phyloP scores from a whole-genome alignment of 768 basidiomycete species.

The Trametopsis cervina region DNA sequence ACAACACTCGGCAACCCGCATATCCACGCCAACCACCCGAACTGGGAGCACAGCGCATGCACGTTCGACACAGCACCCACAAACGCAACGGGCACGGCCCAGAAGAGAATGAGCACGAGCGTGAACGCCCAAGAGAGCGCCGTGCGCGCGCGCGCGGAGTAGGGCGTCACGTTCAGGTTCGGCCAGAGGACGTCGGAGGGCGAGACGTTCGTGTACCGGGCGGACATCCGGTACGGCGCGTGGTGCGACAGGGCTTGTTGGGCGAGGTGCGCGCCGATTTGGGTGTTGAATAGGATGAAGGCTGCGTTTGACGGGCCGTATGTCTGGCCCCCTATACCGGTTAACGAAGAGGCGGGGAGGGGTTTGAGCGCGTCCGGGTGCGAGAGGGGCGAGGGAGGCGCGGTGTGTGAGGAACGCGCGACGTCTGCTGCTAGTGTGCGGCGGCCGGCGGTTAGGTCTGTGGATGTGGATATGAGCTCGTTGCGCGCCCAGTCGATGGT shows the following conservation, averaged over 20 bases:
- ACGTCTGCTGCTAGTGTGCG: conserved; percentile 23
- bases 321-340: too few relatives aligned
- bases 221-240: conserved; percentile 71
- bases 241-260: conserved; percentile 66
- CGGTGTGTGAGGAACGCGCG: conserved; percentile 14
- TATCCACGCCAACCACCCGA: conserved; percentile 74
- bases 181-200: conserved; percentile 80
- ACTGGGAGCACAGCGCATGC: conserved; percentile 48
- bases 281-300: conserved; percentile 84
- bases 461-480: conserved; percentile 49
- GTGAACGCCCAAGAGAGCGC: conserved; percentile 63
- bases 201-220: conserved; percentile 69
- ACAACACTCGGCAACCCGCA: conserved; percentile 58
- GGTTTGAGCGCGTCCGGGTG: conserved; percentile 21
- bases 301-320: conserved; percentile 37
- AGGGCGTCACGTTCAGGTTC: conserved; percentile 80
- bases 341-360: conserved; percentile 9
- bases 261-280: conserved; percentile 86
- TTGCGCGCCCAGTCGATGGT: conserved; percentile 86
- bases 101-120: conserved; percentile 38
- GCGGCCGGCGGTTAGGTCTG: conserved; percentile 19
- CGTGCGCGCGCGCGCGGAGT: conserved; percentile 37
- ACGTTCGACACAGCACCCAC: conserved; percentile 83
- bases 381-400: conserved; percentile 10
- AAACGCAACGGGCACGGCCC: conserved; percentile 27